phyloP scores from a whole-genome alignment of 208 protist species.

The Crithidia fasciculata region DNA sequence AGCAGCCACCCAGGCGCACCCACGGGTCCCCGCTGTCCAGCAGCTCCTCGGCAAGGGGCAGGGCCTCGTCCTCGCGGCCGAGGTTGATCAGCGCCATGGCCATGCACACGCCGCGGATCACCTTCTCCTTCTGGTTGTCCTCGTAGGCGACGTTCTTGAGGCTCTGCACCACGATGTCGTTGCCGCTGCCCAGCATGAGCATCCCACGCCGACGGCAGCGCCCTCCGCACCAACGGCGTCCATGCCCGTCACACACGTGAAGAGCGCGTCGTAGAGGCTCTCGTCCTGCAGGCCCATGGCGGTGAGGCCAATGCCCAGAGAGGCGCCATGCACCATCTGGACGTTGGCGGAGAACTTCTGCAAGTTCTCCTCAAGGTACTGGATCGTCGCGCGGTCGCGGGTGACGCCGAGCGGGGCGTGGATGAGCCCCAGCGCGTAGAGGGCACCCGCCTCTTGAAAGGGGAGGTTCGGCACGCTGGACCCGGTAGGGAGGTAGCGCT shows the following conservation, averaged over 20 bases:
- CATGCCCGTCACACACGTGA: constrained; percentile 94
- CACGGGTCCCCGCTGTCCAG: constrained; percentile 95
- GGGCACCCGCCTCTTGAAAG: constrained; percentile 96
- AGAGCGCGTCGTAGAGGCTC: constrained; percentile 95
- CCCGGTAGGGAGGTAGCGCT: constrained; percentile 93
- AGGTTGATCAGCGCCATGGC: constrained; percentile 97
- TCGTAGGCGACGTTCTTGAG: constrained; percentile 94
- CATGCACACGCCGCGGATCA: constrained; percentile 97
- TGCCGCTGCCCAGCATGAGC: constrained; percentile 97
- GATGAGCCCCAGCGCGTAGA: constrained; percentile 99
- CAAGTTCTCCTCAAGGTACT: constrained; percentile 82
- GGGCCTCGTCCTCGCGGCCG: constrained; percentile 95
- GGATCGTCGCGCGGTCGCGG: constrained; percentile 78
- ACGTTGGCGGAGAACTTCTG: constrained; percentile 72
- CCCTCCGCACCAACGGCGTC: constrained; percentile 98
- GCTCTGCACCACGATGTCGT: constrained; percentile 84
- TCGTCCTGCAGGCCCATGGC: constrained; percentile 91
- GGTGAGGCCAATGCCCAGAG: constrained; percentile 95
- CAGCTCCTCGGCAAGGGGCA: constrained; percentile 94
- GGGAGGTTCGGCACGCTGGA: constrained; percentile 62
- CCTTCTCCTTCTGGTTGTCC: constrained; percentile 99
- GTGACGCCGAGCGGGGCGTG: constrained; percentile 93
- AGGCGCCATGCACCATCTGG: constrained; percentile 98
- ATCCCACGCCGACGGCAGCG: constrained; percentile 98
- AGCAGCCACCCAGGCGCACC: constrained; percentile 97